Evolutionary conservation across 305 asterid genomes (phyloP), one percentile per base, ranked within the genome.

Genomic region (Solanum hybrid): DNA sequence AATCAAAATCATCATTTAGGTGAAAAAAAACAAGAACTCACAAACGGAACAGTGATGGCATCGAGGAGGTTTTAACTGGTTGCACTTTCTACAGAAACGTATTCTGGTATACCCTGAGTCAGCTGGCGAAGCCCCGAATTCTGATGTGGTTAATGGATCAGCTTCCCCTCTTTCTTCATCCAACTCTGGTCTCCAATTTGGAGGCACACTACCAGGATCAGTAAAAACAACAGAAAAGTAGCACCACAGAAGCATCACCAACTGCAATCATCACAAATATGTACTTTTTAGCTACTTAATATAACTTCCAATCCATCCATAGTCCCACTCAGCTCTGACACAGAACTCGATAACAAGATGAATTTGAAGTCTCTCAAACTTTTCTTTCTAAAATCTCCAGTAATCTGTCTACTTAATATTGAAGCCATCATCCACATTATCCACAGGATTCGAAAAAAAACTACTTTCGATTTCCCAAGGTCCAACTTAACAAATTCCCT

Each of bases 41-140:
- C 99, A 97, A 93, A 97, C 99, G 92, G 99, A 97, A 93, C 99
- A 97, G 92, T 97, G 99, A 94, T 97, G 99, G 94, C 99, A 97
- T 79, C 99, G 98, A 77, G 99, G 98, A 85, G 99, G 99, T 91
- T 97, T 97, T 92, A 95, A 92, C 94, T 97, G 99, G 94, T 94
- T 97, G 95, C 99, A 97, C 93, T 97, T 97, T 86, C 98, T 93
- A 92, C 99, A 97, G 88, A 90, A 94, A 22, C 99, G 98, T 75
- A 95, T 87, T 92, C 94, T 92, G 45, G 95, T 91, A 76, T 95
- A 92, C 86, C 92, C 97, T 26, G 94, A 87, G 88, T 95, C 97
- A 37, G 92, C 51, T 37, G 94, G 91, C 70, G 89, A 79, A 38
- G 89, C 57, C 79, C 91, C 92, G 82, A 93, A 97, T 88, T 96